Evolutionary conservation across 2,329 filamentous ascomycete species (phyloP).

Genomic region (Arthrobotrys sinensis): DNA sequence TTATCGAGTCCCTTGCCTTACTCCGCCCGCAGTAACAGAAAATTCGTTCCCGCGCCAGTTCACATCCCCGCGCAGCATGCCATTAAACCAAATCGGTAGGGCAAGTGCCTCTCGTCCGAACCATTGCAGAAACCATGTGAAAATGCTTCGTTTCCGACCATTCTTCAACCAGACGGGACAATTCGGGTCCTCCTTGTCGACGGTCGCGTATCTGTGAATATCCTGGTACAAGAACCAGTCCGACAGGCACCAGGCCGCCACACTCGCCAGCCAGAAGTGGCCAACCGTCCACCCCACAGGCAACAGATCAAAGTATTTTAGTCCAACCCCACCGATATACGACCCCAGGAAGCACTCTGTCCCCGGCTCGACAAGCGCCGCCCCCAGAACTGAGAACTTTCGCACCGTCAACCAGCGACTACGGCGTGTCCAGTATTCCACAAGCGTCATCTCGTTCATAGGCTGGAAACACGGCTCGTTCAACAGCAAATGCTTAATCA

Average conservation of each 20-base stretch:
- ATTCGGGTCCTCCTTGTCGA: constrained; percentile 77
- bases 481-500: constrained; percentile 80
- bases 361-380: constrained; percentile 92
- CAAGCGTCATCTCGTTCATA: constrained; percentile 83
- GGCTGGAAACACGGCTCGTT: constrained; percentile 93
- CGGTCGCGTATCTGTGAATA: constrained; percentile 80
- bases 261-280: constrained; percentile 77
- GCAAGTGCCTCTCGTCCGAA: constrained; percentile 85
- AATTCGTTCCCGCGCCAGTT: constrained; percentile 79
- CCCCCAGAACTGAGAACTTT: constrained; percentile 91
- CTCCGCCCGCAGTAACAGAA: constrained; percentile 52
- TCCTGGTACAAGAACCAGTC: constrained; percentile 82
- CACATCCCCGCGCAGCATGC: constrained; percentile 89
- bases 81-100: constrained; percentile 90
- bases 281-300: constrained; percentile 79
- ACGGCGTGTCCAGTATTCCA: constrained; percentile 83
- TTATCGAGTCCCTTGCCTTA: constrained; percentile 41
- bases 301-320: constrained; percentile 70
- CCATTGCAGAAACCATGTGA: constrained; percentile 84
- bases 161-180: constrained; percentile 81
- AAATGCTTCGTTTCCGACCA: constrained; percentile 70
- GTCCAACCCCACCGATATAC: constrained; percentile 75
- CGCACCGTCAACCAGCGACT: constrained; percentile 92
- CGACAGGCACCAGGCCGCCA: constrained; percentile 79
- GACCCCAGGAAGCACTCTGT: constrained; percentile 91